Evolutionary conservation across 495 filamentous ascomycete genomes (phyloP), one percentile per base, ranked within the genome.

Genomic region (Niebla homalea): DNA sequence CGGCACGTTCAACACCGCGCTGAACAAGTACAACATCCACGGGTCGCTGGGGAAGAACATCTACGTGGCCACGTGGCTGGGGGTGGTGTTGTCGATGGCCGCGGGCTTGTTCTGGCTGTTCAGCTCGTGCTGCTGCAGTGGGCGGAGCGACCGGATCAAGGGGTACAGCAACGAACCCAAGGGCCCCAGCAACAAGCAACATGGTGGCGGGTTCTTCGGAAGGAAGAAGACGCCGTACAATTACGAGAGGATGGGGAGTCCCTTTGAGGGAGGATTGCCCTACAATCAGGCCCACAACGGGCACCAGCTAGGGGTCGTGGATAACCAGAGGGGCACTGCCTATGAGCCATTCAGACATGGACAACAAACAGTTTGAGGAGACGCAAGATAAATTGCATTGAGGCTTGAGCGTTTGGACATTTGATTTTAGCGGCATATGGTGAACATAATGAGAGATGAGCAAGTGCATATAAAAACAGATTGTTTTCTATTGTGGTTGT

Each of bases 81-180:
- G 80, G 43, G 83, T 81, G 11, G 83, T 73, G 29, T 92, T 93
- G 64, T 79, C 83, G 41, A 57, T 87, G 20, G 85, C 61, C 43
- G 79, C 79, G 14, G 74, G 74, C 50, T 57, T 94, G 57, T 95
- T 94, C 81, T 97, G 90, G 90, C 70, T 85, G 56, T 78, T 94
- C 66, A 86, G 79, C 65, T 73, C 80, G 49, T 96, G 90, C 83
- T 96, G 89, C 79, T 95, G 90, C 73, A 75, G 71, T 50, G 79
- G 78, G 18, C n/a, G 53, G 51, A 64, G 56, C 55, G 57, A 60
- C 32, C 49, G 38, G 48, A 60, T 60, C 48, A 60, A 60, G 45
- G 60, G 62, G 46, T 62, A 53, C 32, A 58, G 48, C 18, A 49
- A 46, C 42, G 46, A 32, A 29, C 38, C 50, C 53, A 53, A 60